These are phyloP conservation scores for Macrolepiota dolichaula DNA, from an alignment of 768 basidiomycete species.

Conservation along the genomic window DNA sequence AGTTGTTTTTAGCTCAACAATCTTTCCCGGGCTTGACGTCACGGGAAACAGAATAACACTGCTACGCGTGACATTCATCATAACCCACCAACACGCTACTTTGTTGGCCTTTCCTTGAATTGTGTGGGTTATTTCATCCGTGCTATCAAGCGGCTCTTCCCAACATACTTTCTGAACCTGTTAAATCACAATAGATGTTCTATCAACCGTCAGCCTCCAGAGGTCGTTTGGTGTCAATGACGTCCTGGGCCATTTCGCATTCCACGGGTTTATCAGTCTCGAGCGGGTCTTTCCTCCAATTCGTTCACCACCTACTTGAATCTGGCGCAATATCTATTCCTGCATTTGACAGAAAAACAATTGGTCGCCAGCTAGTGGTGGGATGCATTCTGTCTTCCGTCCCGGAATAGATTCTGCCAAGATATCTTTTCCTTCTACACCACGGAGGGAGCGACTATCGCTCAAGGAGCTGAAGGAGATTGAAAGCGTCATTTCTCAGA, in stretches of 20 bases:
- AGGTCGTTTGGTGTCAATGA: not conserved
- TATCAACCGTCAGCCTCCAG: not conserved
- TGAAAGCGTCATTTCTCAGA: not conserved
- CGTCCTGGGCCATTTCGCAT: not conserved
- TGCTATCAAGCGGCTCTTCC: too few species aligned
- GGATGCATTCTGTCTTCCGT: not conserved
- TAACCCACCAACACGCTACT: too few species aligned
- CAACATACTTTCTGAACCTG: too few species aligned
- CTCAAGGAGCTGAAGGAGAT: not conserved
- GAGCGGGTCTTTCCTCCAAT: not conserved
- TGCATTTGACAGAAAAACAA: not conserved
- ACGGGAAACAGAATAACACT: too few species aligned
- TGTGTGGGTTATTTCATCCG: too few species aligned
- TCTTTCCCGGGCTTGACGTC: too few species aligned
- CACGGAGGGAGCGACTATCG: not conserved
- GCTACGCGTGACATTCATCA: too few species aligned
- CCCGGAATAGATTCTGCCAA: not conserved
- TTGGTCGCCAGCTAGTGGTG: not conserved
- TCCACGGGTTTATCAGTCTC: not conserved
- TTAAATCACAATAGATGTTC: too few species aligned
- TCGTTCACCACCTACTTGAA: not conserved
- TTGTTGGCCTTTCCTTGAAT: too few species aligned
- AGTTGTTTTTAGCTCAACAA: too few species aligned
- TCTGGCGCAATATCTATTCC: not conserved
- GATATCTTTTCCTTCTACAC: not conserved